Evolutionary conservation across 345 rosid species (phyloP).

Genomic region (Camelina laxa): DNA sequence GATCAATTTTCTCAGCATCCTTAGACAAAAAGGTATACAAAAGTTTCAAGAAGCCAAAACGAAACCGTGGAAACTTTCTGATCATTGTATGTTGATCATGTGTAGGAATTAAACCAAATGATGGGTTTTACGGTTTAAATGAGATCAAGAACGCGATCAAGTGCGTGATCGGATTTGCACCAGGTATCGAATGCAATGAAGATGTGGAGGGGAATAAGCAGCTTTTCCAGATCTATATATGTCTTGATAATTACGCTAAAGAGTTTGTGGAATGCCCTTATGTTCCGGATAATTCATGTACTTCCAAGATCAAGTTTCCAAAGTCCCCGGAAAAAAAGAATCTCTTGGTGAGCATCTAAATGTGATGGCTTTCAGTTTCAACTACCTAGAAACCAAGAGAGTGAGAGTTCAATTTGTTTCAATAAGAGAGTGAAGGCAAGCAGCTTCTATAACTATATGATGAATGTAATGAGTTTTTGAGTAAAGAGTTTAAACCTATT

Average conservation of each 20-base stretch:
- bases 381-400: constrained; percentile 20
- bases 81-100: background rate
- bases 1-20: constrained; percentile 58
- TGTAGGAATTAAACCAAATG: constrained; percentile 70
- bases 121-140: constrained; percentile 52
- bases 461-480: constrained; percentile 12
- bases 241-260: constrained; percentile 65
- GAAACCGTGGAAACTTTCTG: background rate
- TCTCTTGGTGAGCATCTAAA: constrained; percentile 15
- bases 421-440: constrained; percentile 29
- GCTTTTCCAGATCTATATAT: constrained; percentile 66
- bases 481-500: constrained; percentile 39
- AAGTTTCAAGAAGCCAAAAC: background rate
- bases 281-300: constrained; percentile 54
- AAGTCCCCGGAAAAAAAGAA: constrained; percentile 40
- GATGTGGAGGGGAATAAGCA: constrained; percentile 60
- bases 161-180: constrained; percentile 51
- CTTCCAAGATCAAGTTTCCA: constrained; percentile 65
- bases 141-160: constrained; percentile 62
- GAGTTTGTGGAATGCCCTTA: constrained; percentile 71
- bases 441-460: constrained; percentile 2
- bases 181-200: constrained; percentile 72
- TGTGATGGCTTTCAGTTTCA: constrained; percentile 29
- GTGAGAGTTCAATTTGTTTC: background rate
- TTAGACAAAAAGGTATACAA: constrained; percentile 50